Evolutionary conservation across 2,329 filamentous ascomycete genomes (phyloP).

Genomic region (Paracamarosporium sp.): DNA sequence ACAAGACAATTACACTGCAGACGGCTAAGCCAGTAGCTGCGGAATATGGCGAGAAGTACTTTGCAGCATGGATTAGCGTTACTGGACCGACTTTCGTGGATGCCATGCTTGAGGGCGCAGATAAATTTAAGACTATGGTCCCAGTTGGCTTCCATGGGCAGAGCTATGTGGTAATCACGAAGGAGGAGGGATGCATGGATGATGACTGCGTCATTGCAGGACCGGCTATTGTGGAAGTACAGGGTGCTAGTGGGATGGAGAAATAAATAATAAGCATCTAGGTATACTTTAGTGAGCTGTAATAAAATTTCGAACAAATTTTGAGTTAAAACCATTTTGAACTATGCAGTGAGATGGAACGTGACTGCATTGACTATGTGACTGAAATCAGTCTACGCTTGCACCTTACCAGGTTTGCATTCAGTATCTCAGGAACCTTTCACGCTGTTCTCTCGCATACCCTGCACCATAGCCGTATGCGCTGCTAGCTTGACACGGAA

Average conservation of each 20-base stretch:
- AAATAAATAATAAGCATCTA: neutral
- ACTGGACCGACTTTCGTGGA: slow-evolving; percentile 43
- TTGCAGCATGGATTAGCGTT: slow-evolving; percentile 49
- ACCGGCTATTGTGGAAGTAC: slow-evolving; percentile 33
- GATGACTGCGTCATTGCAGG: slow-evolving; percentile 50
- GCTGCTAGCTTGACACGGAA: too few species aligned
- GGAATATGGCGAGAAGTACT: slow-evolving; percentile 25
- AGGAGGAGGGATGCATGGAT: slow-evolving; percentile 42
- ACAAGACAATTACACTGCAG: slow-evolving; percentile 20
- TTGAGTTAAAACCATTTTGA: too few species aligned
- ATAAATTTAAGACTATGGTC: slow-evolving; percentile 30
- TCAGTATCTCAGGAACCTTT: too few species aligned
- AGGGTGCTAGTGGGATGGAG: slow-evolving; percentile 11
- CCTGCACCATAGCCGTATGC: too few species aligned
- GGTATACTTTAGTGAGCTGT: too few species aligned
- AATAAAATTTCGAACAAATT: too few species aligned
- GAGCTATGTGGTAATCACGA: slow-evolving; percentile 51
- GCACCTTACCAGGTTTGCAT: too few species aligned
- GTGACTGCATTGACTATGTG: too few species aligned
- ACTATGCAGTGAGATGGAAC: too few species aligned
- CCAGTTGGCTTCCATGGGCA: slow-evolving; percentile 46
- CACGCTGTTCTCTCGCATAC: too few species aligned
- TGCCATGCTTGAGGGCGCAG: slow-evolving; percentile 26
- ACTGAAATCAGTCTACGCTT: too few species aligned
- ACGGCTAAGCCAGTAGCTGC: slow-evolving; percentile 32